phyloP scores from a whole-genome alignment of 2,329 filamentous ascomycete species.

The Colletotrichum filicis region DNA sequence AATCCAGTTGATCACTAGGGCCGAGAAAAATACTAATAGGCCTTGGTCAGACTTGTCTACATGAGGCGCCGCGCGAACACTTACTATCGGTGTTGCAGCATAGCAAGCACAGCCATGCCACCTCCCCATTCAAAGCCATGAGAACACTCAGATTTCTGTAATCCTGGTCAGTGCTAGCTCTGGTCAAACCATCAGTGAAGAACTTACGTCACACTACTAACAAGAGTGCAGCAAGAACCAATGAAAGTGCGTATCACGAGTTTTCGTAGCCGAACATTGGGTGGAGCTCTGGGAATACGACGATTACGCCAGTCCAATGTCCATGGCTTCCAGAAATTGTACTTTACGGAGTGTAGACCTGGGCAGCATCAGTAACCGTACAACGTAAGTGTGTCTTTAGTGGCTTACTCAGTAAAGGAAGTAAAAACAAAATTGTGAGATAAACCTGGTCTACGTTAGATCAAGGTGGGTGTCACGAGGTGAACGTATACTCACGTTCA shows the following conservation, averaged over 20 bases:
- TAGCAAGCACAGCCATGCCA: conserved; percentile 24
- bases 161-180: neutral
- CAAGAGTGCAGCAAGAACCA: conserved; percentile 21
- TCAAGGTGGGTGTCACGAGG: too few species aligned
- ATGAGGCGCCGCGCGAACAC: neutral
- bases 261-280: conserved; percentile 16
- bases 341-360: conserved; percentile 27
- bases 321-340: conserved; percentile 33
- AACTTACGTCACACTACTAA: conserved; percentile 21
- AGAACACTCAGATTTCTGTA: conserved; percentile 16
- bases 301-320: conserved; percentile 21
- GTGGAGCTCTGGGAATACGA: conserved; percentile 19
- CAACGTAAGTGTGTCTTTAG: accelerated
- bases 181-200: accelerated
- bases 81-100: conserved; percentile 29
- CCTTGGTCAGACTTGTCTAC: neutral
- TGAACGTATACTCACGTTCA: neutral
- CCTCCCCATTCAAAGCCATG: conserved; percentile 15
- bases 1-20: conserved; percentile 29
- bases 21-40: conserved; percentile 12
- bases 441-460: conserved; percentile 13
- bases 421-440: conserved; percentile 24
- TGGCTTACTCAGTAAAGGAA: conserved; percentile 15
- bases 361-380: neutral
- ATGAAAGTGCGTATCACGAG: conserved; percentile 28